These are phyloP conservation scores for Aspergillus luchuensis DNA, from an alignment of 2,329 filamentous ascomycete species.

Conservation along the genomic window DNA sequence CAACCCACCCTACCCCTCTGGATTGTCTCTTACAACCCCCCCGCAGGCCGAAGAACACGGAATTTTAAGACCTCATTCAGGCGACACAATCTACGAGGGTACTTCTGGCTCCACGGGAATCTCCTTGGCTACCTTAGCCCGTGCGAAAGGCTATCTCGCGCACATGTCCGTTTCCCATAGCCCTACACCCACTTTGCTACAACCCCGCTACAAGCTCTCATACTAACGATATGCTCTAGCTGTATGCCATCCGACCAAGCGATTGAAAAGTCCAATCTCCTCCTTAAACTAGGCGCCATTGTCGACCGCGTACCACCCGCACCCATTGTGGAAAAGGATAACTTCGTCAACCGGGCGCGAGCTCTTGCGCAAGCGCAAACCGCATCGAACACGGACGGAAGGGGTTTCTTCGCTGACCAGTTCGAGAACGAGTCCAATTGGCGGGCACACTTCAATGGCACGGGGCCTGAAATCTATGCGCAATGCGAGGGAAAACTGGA, in stretches of 20 bases:
- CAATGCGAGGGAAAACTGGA: constrained; percentile 76
- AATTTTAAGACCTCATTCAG: constrained; percentile 73
- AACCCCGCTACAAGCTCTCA: background rate
- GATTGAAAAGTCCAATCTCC: constrained; percentile 82
- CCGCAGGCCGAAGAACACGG: constrained; percentile 73
- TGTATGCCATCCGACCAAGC: constrained; percentile 96
- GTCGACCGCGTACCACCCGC: constrained; percentile 89
- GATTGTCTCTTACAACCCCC: constrained; percentile 12
- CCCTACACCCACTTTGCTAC: background rate
- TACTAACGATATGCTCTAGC: constrained; percentile 33
- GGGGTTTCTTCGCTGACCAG: constrained; percentile 92
- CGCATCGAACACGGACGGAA: constrained; percentile 50
- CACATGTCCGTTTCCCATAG: constrained; percentile 65
- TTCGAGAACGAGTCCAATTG: constrained; percentile 93
- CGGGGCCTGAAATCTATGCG: constrained; percentile 83
- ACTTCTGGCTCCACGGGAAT: constrained; percentile 97
- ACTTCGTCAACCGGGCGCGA: constrained; percentile 92
- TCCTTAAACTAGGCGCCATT: constrained; percentile 85
- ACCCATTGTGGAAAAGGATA: constrained; percentile 87
- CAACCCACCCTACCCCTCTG: background rate
- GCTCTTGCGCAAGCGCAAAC: constrained; percentile 75
- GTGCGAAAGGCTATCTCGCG: constrained; percentile 84
- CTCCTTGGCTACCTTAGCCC: constrained; percentile 83
- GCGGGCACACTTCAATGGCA: constrained; percentile 76
- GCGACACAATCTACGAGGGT: constrained; percentile 96